phyloP scores from a whole-genome alignment of 1,139 yeast genomes.

The Tardiomyces depauwii region DNA sequence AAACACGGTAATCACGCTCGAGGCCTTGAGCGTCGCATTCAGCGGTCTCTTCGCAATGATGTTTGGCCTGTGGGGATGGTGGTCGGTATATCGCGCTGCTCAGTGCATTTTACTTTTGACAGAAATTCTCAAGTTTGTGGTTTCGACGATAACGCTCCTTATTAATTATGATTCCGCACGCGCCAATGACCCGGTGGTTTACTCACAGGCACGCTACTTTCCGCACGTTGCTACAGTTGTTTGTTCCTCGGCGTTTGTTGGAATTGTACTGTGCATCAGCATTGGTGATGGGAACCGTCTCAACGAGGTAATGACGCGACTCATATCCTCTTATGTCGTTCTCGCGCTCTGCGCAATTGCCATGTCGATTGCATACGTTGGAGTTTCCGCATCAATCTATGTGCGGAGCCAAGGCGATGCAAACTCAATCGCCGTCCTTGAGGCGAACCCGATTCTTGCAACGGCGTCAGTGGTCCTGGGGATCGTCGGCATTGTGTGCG shows the following conservation, averaged over 20 bases:
- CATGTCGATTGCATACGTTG: constrained; percentile 15
- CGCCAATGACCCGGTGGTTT: too few species aligned
- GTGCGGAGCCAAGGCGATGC: constrained; percentile 2
- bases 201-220: constrained; percentile 2
- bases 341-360: constrained; percentile 8
- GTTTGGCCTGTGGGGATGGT: constrained; percentile 13
- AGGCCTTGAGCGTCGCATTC: constrained; percentile 7
- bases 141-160: constrained; percentile 6
- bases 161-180: constrained; percentile 4
- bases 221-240: constrained; percentile 5
- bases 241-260: constrained; percentile 15
- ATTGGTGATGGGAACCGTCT: constrained; percentile 19
- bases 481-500: constrained; percentile 14
- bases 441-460: constrained; percentile 20
- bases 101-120: constrained; percentile 15
- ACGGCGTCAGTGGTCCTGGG: constrained; percentile 13
- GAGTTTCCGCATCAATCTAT: constrained; percentile 11
- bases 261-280: constrained; percentile 14
- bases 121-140: constrained; percentile 17
- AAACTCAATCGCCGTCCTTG: constrained; percentile 8
- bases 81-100: constrained; percentile 16
- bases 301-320: constrained; percentile 11
- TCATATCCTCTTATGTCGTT: constrained; percentile 14
- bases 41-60: constrained; percentile 9
- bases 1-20: constrained; percentile 6